Base-by-base conservation (phyloP, 2,329 filamentous ascomycete species). In the Fusarium sp. region DNA sequence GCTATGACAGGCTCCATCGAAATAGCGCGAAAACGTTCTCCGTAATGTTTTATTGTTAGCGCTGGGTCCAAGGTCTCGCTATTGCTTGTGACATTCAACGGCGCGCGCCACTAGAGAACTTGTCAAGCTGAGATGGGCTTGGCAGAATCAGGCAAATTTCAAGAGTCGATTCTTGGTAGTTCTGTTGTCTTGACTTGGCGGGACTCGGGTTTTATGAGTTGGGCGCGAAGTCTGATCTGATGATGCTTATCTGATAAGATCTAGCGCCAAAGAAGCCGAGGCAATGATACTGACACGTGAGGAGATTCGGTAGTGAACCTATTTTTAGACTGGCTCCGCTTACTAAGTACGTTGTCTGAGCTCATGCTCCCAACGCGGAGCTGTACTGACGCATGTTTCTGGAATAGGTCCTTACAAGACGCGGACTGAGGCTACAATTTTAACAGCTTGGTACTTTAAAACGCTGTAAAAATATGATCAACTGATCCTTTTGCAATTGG, bases 221-320 rank as follows among this genome's bases (percentile, higher is more conserved):
- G 8, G 11, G 17, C 13, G 22, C 9, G 26, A 45, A 8, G n/a
- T 5, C 20, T 54, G 24, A 9, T n/a, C 8, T 22, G 50, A 22
- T 20, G 12, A 35, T 20, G 12, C 5, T 38, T 53, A 22, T 55
- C 35, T 30, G 24, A 55, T 30, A 41, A 18, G 10, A 20, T 22
- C 15, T n/a, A 22, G 14, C 3, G n/a, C 3, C 18, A 35, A 10
- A 36, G 18, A 11, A 47, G 55, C 55, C 55, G 39, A 57, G n/a
- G 39, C 10, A 28, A 14, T 10, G 10, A 2, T 0, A 4, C 1
- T 6, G 6, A 9, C 39, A 57, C 39, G 18, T 57, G 39, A 41
- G 3, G 17, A 26, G n/a, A 8, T n/a, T 28, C 6, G 1, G 10
- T 18, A 0, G 15, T 15, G n/a, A 14, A 2, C 3, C 10, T 47